Evolutionary conservation across 2,329 filamentous ascomycete genomes (phyloP).

Genomic region (Trichoderma harzianum): DNA sequence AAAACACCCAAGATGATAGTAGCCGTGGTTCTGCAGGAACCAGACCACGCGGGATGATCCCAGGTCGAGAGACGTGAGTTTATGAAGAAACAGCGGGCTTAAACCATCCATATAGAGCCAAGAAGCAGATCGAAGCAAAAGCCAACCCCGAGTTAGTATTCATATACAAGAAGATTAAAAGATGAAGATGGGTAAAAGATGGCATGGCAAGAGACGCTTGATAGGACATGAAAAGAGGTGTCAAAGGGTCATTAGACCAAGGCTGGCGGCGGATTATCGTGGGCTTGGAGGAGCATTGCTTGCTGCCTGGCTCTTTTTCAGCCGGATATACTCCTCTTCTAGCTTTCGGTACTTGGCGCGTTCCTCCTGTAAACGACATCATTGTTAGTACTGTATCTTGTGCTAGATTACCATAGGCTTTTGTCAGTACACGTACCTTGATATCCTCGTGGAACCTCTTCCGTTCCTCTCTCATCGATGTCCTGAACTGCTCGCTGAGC

Average conservation of each 20-base stretch:
- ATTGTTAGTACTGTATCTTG: neutral
- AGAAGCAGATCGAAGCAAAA: conserved; percentile 6
- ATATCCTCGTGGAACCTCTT: conserved; percentile 56
- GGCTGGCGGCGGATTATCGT: conserved; percentile 21
- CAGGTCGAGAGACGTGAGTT: neutral
- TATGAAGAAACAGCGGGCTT: neutral
- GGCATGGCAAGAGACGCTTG: conserved; percentile 6
- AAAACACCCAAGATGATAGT: neutral
- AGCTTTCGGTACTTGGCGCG: conserved; percentile 45
- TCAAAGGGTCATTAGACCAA: neutral
- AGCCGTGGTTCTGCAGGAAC: neutral
- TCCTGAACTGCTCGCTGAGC: conserved; percentile 55
- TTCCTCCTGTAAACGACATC: conserved; percentile 44
- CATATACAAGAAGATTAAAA: conserved; percentile 19
- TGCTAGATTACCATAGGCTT: neutral
- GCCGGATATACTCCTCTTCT: conserved; percentile 48
- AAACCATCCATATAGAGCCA: conserved; percentile 1
- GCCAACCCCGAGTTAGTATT: neutral
- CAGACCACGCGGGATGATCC: neutral
- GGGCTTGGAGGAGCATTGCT: conserved; percentile 45
- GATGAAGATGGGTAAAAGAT: neutral
- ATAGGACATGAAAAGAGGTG: neutral
- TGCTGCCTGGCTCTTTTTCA: conserved; percentile 42
- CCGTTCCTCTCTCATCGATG: conserved; percentile 55
- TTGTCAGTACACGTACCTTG: conserved; percentile 36